Base-by-base conservation (phyloP, 768 basidiomycete species). In the Trametes cingulata region DNA sequence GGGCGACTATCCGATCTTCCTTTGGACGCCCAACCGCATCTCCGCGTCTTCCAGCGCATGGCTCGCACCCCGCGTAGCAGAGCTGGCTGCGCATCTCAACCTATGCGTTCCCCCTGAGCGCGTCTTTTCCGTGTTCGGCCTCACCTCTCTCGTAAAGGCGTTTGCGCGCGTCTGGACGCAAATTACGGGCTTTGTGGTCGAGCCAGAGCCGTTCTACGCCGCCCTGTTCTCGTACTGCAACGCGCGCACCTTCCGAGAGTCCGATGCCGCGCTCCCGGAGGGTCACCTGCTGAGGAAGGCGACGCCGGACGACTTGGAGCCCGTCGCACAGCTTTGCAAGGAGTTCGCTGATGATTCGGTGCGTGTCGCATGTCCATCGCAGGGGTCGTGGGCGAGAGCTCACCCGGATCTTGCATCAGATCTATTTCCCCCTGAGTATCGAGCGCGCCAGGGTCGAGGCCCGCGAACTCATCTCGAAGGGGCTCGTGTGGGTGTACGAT, bases 401-500 rank as follows among this genome's bases (percentile, higher is more conserved):
- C 29, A 50, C 50, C 54, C 40, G 43, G 17, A 36, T 48, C 41
- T 56, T 24, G 43, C 54, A 56, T 51, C 63, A 84, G 83, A 68
- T 79, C 39, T 73, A 75, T 52, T 85, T 84, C 68, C 75, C 77
- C 1, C 67, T 84, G 40, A 64, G 66, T 41, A 64, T 74, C 39
- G 75, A 76, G 15, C 66, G 66, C 15, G 81, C 82, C 13, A 64
- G 71, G 14, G 61, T 73, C 24, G 81, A 85, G 68, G 82, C 84
- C 2, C 56, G 58, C 1, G 77, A 80, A 55, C 75, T 85, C 47
- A 78, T 85, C 57, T 63, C 69, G 8, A 79, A 79, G 58, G 72
- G 77, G n/a, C 79, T 80, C 51, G 67, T 83, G 27, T 85, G 83
- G 82, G 70, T 85, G 24, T 82, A 80, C 66, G 80, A 81, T 52